Conservation (phyloP, 768 basidiomycete species). For the Harrya chromipes region DNA sequence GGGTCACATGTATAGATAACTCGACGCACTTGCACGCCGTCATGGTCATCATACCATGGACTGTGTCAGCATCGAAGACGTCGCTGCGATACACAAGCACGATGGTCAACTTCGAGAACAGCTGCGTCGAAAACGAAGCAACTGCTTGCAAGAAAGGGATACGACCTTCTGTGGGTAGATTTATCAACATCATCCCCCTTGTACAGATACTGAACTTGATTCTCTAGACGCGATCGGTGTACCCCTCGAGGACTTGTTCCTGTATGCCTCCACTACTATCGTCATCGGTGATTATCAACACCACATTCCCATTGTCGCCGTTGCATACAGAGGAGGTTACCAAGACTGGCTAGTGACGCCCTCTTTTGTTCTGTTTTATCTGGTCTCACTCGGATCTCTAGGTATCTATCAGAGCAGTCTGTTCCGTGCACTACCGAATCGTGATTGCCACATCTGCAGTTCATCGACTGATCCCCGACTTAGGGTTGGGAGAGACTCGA, state of each 20-base stretch:
- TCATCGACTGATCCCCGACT: no score
- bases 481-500: no score
- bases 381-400: conserved; percentile 10
- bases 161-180: conserved; percentile 25
- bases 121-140: conserved; percentile 17
- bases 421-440: conserved; percentile 42
- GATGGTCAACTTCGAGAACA: conserved; percentile 26
- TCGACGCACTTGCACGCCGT: conserved; percentile 25
- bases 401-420: conserved; percentile 43
- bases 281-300: conserved; percentile 37
- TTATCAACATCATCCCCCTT: not conserved
- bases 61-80: conserved; percentile 24
- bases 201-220: not conserved
- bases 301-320: conserved; percentile 37
- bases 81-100: conserved; percentile 12
- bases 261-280: conserved; percentile 32
- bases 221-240: conserved; percentile 36
- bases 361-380: not conserved
- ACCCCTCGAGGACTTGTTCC: conserved; percentile 33
- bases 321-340: conserved; percentile 45
- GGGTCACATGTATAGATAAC: conserved; percentile 23
- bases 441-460: conserved; percentile 37
- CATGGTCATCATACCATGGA: conserved; percentile 25
- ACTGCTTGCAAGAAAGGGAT: conserved; percentile 20
- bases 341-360: conserved; percentile 34